phyloP scores from a whole-genome alignment of 2,329 filamentous ascomycete genomes.

The Colletotrichum costaricense region DNA sequence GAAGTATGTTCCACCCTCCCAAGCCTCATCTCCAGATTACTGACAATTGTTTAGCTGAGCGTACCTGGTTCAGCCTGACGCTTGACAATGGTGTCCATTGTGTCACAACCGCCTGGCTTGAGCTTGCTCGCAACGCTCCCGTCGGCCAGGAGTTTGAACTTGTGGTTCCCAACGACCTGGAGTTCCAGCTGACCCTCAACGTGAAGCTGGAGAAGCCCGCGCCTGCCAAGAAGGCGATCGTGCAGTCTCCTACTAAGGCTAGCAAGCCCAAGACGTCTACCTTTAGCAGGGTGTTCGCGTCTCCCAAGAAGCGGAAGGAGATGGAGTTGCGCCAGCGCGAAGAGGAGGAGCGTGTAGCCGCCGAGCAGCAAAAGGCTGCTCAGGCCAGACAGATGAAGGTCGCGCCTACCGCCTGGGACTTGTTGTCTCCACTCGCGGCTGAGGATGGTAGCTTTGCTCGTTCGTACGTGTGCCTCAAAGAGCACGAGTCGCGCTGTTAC shows the following conservation, averaged over 20 bases:
- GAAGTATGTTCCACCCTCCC: conserved; percentile 69
- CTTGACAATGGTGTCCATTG: conserved; percentile 99
- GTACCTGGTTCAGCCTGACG: conserved; percentile 93
- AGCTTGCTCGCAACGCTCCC: conserved; percentile 89
- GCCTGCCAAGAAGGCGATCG: conserved; percentile 58
- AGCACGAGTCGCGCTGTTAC: conserved; percentile 89
- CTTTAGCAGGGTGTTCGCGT: conserved; percentile 92
- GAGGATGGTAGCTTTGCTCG: conserved; percentile 95
- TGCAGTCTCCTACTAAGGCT: conserved; percentile 69
- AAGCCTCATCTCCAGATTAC: conserved; percentile 35
- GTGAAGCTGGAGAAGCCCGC: conserved; percentile 91
- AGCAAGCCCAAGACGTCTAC: conserved; percentile 82
- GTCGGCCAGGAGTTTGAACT: conserved; percentile 99
- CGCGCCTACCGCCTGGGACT: conserved; percentile 83
- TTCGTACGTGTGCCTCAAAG: conserved; percentile 92
- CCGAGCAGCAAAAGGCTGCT: conserved; percentile 72
- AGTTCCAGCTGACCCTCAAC: conserved; percentile 97
- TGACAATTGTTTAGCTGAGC: conserved; percentile 72
- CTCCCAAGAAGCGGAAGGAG: conserved; percentile 96
- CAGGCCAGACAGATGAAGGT: conserved; percentile 71
- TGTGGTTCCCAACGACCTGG: conserved; percentile 96
- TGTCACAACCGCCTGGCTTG: conserved; percentile 95
- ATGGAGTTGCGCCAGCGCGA: conserved; percentile 86
- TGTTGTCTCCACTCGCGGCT: conserved; percentile 86
- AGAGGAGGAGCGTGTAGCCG: conserved; percentile 79